A percentile compares a stretch with the other conserved stretches of the same genome.
phyloP scores from a whole-genome alignment of 1,284 basidiomycete genomes.

The Ustilago crameri region DNA sequence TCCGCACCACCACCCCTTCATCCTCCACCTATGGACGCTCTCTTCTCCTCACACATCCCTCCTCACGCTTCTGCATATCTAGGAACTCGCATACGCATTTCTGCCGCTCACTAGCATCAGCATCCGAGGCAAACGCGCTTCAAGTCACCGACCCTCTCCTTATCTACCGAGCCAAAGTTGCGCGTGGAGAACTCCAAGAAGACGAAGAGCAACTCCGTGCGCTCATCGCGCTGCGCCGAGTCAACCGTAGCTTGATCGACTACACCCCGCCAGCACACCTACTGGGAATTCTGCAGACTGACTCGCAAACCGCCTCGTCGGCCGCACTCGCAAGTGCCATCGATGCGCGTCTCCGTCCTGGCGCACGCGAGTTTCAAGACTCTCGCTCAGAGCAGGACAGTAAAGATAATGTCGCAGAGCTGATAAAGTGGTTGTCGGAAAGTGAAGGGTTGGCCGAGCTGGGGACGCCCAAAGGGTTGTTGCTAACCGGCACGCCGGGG shows the following conservation, averaged over 20 bases:
- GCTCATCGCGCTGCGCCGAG: slow-evolving; percentile 73
- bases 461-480: slow-evolving; percentile 73
- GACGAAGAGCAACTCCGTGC: slow-evolving; percentile 77
- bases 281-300: slow-evolving; percentile 53
- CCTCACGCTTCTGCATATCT: slow-evolving; percentile 4
- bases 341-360: slow-evolving; percentile 22
- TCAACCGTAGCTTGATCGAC: slow-evolving; percentile 71
- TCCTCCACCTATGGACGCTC: slow-evolving; percentile 2
- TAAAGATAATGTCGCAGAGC: slow-evolving; percentile 54
- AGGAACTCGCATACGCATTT: neutral
- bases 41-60: neutral
- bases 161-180: slow-evolving; percentile 68
- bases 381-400: slow-evolving; percentile 22
- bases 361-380: slow-evolving; percentile 16
- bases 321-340: slow-evolving; percentile 28
- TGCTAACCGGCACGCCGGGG: slow-evolving; percentile 72
- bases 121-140: slow-evolving; percentile 27
- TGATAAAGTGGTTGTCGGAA: slow-evolving; percentile 74
- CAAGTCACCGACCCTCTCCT: slow-evolving; percentile 59
- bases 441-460: slow-evolving; percentile 75
- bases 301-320: slow-evolving; percentile 25
- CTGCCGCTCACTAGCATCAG: slow-evolving; percentile 8
- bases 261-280: slow-evolving; percentile 72
- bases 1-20: slow-evolving; percentile 11
- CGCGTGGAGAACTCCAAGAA: slow-evolving; percentile 73